A percentile compares a stretch with the other conserved stretches of the same genome.
These are phyloP conservation scores for Kwoniella newhampshirensis DNA, from an alignment of 768 basidiomycete genomes.

Conservation along the genomic window DNA sequence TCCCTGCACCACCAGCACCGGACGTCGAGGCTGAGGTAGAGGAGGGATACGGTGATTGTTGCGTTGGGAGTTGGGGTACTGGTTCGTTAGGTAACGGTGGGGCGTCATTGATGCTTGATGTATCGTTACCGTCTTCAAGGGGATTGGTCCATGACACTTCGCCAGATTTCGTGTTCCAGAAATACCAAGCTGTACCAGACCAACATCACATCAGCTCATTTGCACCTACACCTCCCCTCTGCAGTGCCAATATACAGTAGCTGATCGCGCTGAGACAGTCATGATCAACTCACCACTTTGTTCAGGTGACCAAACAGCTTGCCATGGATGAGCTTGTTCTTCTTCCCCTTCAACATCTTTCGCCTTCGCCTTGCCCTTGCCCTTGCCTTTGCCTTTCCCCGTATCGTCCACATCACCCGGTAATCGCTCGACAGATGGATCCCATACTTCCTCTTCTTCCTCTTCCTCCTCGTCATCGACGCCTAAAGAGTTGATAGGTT, in stretches of 20 bases:
- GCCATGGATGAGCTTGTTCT: slow-evolving; percentile 42
- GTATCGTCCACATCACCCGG: slow-evolving; percentile 15
- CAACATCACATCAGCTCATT: no score
- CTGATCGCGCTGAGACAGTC: not conserved
- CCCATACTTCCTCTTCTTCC: slow-evolving; percentile 37
- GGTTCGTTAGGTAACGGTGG: slow-evolving; percentile 12
- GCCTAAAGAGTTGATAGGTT: slow-evolving; percentile 25
- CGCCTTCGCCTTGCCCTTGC: slow-evolving; percentile 32
- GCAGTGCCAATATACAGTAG: no score
- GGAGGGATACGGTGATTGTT: slow-evolving; percentile 7
- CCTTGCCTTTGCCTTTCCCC: slow-evolving; percentile 24
- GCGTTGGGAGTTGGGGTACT: slow-evolving; percentile 17
- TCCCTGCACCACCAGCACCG: not conserved
- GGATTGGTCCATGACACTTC: slow-evolving; percentile 53
- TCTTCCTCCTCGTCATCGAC: slow-evolving; percentile 23
- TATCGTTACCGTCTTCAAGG: no score
- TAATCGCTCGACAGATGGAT: slow-evolving; percentile 32
- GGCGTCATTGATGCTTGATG: no score
- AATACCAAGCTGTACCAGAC: slow-evolving; percentile 46
- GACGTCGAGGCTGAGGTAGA: not conserved
- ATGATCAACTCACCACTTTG: slow-evolving; percentile 44
- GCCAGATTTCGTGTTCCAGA: slow-evolving; percentile 50
- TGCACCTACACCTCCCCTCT: no score
- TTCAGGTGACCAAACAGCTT: slow-evolving; percentile 52
- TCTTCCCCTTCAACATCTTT: slow-evolving; percentile 23